Base-by-base conservation (phyloP, 345 rosid genomes). In the Aquilaria sinensis region DNA sequence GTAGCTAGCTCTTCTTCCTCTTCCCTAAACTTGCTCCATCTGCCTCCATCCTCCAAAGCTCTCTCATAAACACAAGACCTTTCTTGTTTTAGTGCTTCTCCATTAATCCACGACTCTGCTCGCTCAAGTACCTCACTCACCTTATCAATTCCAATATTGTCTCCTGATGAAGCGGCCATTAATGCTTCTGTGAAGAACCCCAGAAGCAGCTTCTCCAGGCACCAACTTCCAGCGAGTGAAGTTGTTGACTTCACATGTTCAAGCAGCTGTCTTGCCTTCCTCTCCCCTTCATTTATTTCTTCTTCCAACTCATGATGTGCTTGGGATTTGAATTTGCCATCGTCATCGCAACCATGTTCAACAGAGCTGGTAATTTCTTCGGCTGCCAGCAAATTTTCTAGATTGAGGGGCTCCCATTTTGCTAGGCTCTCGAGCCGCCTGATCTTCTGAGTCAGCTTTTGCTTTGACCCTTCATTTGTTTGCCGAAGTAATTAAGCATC, bases 131-230 rank as follows among this genome's bases (percentile, higher is more conserved):
- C 31, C 47, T 69, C 71, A 9, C 43, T 1, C 6, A 57, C 30
- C 58, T 64, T 57, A 8, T 51, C 41, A 31, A 53, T 65, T 49
- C 47, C 51, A 4, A 4, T 16, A 30, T 52, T 12, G 30, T 64
- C 14, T 50, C 41, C 56, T 14, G 58, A 59, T 61, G 68, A 48
- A 23, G 23, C 23, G 23, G 23, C 23, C 23, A 32, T 23, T 58
- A 83, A 0, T 76, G 81, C 85, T 9, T 78, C 84, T 69, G 60
- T 62, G 58, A 87, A 81, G 32, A 81, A 80, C 65, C 85, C 85
- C 69, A 81, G 37, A 60, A 87, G 47, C 15, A 82, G 69, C 55
- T 70, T 74, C 9, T 75, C 77, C 3, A 34, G 13, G 32, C 10
- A 30, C 14, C 5, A 41, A 14, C 56, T 29, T 50, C 65, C 59